These are phyloP conservation scores for Metschnikowia santaceciliae DNA, from an alignment of 805 yeast genomes.

Conservation along the genomic window DNA sequence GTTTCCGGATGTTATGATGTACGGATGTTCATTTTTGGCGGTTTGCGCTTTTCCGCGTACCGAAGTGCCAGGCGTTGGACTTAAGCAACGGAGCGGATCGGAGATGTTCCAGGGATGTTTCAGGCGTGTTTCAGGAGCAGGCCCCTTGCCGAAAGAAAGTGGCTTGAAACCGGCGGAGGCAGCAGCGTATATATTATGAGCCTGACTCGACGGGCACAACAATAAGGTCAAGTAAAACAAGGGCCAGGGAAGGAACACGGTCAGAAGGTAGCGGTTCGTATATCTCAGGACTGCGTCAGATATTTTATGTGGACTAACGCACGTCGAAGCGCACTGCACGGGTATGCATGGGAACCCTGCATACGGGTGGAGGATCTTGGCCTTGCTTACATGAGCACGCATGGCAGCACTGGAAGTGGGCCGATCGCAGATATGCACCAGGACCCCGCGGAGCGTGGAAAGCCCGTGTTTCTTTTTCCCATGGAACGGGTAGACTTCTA, in stretches of 20 bases:
- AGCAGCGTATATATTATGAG: too few species aligned
- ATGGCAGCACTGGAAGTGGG: not conserved
- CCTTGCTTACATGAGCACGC: constrained; percentile 2
- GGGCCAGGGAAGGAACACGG: not conserved
- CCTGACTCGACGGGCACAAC: too few species aligned
- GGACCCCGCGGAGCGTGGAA: not conserved
- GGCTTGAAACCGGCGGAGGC: too few species aligned
- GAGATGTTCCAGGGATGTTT: too few species aligned
- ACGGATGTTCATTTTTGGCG: too few species aligned
- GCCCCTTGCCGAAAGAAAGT: too few species aligned
- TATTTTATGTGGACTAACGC: constrained; percentile 1
- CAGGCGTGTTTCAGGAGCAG: too few species aligned
- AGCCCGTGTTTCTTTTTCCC: not conserved
- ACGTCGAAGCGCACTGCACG: not conserved
- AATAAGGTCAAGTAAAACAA: not conserved
- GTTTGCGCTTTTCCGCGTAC: too few species aligned
- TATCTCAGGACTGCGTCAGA: not conserved
- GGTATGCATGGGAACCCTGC: not conserved
- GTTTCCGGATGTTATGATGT: too few species aligned
- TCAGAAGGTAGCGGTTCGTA: not conserved
- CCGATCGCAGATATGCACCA: not conserved
- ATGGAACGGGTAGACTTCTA: not conserved
- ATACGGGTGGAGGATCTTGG: not conserved
- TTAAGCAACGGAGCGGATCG: too few species aligned
- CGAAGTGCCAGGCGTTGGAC: too few species aligned